A percentile compares a stretch with the other conserved stretches of the same genome.
phyloP scores from a whole-genome alignment of 2,329 filamentous ascomycete species.

The Xylaria sp. region DNA sequence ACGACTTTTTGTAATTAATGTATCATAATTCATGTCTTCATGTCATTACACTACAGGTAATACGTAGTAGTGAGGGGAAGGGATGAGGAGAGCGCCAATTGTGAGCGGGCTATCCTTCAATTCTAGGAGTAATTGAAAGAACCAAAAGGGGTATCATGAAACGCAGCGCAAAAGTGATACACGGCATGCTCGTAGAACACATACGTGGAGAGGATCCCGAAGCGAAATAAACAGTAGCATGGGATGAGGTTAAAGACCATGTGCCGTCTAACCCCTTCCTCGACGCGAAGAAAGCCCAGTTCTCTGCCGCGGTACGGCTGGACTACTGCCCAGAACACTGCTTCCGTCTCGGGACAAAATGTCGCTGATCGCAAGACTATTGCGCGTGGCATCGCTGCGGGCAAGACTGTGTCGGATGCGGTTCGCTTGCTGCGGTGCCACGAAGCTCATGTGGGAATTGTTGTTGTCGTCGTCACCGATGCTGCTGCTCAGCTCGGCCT shows the following conservation, averaged over 20 bases:
- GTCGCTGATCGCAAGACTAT: conserved; percentile 68
- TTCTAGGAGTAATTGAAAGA: conserved; percentile 23
- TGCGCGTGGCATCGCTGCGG: conserved; percentile 55
- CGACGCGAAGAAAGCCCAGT: conserved; percentile 39
- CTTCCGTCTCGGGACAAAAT: conserved; percentile 68
- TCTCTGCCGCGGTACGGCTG: conserved; percentile 56
- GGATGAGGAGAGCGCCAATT: conserved; percentile 11
- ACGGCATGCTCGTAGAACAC: conserved; percentile 3
- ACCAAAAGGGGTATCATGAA: conserved; percentile 42
- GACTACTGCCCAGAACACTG: conserved; percentile 66
- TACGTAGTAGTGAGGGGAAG: conserved; percentile 22
- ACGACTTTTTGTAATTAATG: conserved; percentile 45
- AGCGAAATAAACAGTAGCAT: background rate
- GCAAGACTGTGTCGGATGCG: conserved; percentile 54
- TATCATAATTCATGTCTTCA: conserved; percentile 48
- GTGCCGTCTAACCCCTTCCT: conserved; percentile 34
- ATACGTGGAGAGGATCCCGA: background rate
- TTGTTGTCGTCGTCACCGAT: conserved; percentile 52
- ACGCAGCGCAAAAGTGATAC: conserved; percentile 32
- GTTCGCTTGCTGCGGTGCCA: conserved; percentile 37
- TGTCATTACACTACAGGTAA: conserved; percentile 39
- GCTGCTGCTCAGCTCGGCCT: conserved; percentile 69
- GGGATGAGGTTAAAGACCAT: background rate
- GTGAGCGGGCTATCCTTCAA: background rate
- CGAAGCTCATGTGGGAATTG: conserved; percentile 22